A percentile compares a stretch with the other conserved stretches of the same genome.
These are phyloP conservation scores for Boechera divaricarpa DNA, from an alignment of 345 rosid genomes.

Conservation along the genomic window DNA sequence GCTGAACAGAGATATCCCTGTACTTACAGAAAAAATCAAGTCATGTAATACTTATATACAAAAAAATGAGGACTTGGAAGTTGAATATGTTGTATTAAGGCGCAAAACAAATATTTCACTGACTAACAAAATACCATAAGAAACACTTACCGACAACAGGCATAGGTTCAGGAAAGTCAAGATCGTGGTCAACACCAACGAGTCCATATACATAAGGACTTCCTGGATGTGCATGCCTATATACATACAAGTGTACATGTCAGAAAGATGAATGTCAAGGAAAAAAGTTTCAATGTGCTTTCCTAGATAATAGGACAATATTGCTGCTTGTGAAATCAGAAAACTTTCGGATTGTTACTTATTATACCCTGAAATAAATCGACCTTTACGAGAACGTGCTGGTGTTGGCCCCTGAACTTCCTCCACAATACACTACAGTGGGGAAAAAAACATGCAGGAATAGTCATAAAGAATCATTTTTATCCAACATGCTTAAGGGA, in stretches of 20 bases:
- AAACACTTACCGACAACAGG: constrained; percentile 80
- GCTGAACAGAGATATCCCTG: constrained; percentile 94
- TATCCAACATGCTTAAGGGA: constrained; percentile 2
- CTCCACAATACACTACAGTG: constrained; percentile 91
- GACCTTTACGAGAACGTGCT: constrained; percentile 93
- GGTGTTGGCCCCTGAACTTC: constrained; percentile 96
- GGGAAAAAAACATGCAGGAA: neutral
- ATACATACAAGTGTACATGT: constrained; percentile 50
- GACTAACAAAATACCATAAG: constrained; percentile 7
- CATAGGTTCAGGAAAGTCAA: constrained; percentile 99
- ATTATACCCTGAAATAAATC: constrained; percentile 91
- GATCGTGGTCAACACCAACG: constrained; percentile 94
- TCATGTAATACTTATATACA: constrained; percentile 1
- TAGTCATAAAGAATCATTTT: neutral
- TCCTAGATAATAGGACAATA: neutral
- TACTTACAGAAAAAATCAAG: constrained; percentile 33
- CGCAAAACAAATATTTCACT: neutral
- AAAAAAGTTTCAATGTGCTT: neutral
- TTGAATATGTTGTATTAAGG: neutral
- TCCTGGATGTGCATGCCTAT: constrained; percentile 99
- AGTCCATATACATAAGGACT: constrained; percentile 99
- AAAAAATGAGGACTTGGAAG: neutral
- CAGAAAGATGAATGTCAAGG: constrained; percentile 37
- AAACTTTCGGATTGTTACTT: neutral
- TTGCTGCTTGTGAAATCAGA: constrained; percentile 10